Base-by-base conservation (phyloP, 108 stramenopile genomes). In the Chaetoceros tenuissimus region DNA sequence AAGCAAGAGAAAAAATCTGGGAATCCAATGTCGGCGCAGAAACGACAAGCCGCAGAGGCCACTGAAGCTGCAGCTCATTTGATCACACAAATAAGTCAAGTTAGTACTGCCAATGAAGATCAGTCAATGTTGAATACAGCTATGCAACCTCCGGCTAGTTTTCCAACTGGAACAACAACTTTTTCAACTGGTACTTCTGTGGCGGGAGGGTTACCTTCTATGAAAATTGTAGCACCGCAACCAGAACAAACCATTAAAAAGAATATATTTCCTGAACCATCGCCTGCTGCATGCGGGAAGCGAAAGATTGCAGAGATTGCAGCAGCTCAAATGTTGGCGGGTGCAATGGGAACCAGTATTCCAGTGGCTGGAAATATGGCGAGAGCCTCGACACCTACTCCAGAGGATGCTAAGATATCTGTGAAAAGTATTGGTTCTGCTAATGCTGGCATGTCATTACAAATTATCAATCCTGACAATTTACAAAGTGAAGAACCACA, bases 401-500 rank as follows among this genome's bases (percentile, higher is more conserved):
- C 68, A 16, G 58, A 51, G 54, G 49, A 64, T 44, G 30, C 17
- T 13, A n/a, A 24, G n/a, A 20, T 24, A 8, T 29, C 24, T 3
- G 24, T 40, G 29, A 34, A 51, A 18, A 43, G 30, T 40, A 60
- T 31, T 22, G 49, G 22, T 28, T 18, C 68, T 19, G 48, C 21
- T 7, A 63, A 67, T 31, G 64, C 64, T 28, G 78, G 76, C 25
- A 28, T 80, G 47, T 72, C 82, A 8, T 60, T 92, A 51, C 90
- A 92, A 57, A 92, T 92, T 71, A 75, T 92, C 3, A 92, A 92
- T 68, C 91, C 91, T 43, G 87, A 88, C 53, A 53, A 55, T 26
- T 49, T 92, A 34, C 75, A 71, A 44, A 72, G 73, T 13, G 58
- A 77, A n/a, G 59, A 57, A 13, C 51, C 67, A n/a, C 20, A 30